phyloP scores from a whole-genome alignment of 768 basidiomycete species.

The Psilocybe sp. region DNA sequence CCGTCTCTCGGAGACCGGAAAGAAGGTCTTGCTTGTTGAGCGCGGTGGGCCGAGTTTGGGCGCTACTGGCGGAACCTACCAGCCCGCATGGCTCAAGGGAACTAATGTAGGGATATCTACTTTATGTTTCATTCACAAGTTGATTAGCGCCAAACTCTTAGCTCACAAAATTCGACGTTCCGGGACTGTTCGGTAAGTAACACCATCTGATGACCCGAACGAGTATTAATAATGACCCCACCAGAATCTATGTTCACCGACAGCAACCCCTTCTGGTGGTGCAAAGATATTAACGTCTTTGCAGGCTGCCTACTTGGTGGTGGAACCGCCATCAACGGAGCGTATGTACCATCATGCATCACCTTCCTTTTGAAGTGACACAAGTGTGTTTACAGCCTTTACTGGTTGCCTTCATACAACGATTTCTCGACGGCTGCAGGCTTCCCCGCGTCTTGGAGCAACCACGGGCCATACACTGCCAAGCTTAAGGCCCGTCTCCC shows the following conservation, averaged over 20 bases:
- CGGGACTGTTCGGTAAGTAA: constrained; percentile 48
- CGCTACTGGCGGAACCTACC: constrained; percentile 57
- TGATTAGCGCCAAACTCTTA: constrained; percentile 16
- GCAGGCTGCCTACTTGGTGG: constrained; percentile 66
- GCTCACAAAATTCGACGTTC: constrained; percentile 66
- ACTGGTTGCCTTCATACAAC: constrained; percentile 50
- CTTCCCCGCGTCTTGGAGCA: constrained; percentile 54
- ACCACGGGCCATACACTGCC: constrained; percentile 48
- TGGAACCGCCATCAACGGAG: constrained; percentile 63
- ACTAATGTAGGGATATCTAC: constrained; percentile 32
- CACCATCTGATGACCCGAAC: background rate
- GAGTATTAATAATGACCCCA: background rate
- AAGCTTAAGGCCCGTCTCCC: constrained; percentile 51
- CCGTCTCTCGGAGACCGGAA: constrained; percentile 56
- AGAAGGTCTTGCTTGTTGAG: constrained; percentile 61
- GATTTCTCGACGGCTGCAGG: constrained; percentile 51
- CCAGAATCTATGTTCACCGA: constrained; percentile 63
- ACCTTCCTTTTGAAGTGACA: background rate
- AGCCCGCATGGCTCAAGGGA: constrained; percentile 46
- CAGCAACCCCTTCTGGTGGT: constrained; percentile 59
- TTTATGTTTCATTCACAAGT: background rate
- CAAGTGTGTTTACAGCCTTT: constrained; percentile 29
- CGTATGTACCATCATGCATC: constrained; percentile 33
- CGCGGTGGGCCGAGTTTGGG: constrained; percentile 62
- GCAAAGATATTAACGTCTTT: constrained; percentile 61